Evolutionary conservation across 495 filamentous ascomycete species (phyloP), one percentile per base, ranked within the genome.

Genomic region (Thermothielavioides terrestris): DNA sequence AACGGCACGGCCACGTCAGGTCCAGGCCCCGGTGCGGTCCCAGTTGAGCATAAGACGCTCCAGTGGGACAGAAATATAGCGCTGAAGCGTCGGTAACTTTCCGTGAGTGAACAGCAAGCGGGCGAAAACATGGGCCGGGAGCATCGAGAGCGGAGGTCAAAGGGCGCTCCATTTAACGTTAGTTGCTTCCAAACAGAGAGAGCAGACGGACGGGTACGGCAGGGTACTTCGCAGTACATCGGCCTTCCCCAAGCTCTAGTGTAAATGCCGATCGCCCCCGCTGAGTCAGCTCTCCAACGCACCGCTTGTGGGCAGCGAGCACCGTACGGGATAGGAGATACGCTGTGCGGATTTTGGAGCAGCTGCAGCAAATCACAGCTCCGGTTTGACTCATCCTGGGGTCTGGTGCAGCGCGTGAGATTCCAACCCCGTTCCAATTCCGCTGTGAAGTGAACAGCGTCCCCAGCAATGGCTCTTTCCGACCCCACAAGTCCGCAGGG

Each of bases 221-320:
- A 25, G 23, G 45, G 34, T 48, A 48, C 45, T 21, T 48, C 23
- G 35, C 25, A 14, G 35, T 48, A 48, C 45, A 30, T 48, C 45
- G 45, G 45, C 23, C 15, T 48, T 48, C 22, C 22, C 20, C 17
- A 30, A n/a, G 3, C 34, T 23, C n/a, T n/a, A n/a, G n/a, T n/a
- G n/a, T n/a, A 46, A 30, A 30, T 39, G 45, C 45, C 45, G 45
- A 48, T 32, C 31, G 31, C 10, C 45, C 15, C 40, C 21, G n/a
- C 38, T 26, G 38, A 43, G 43, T 26, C 21, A 45, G 42, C 42
- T 45, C 35, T 4, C 34, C 41, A 1, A 14, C 25, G 8, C 42
- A 12, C 27, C 27, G 27, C 28, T 44, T 14, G n/a, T 17, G 25
- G 6, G 22, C n/a, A n/a, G n/a, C n/a, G n/a, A n/a, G n/a, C n/a